These are phyloP conservation scores for Harringtonia lauricola DNA, from an alignment of 2,329 filamentous ascomycete species.

Conservation along the genomic window DNA sequence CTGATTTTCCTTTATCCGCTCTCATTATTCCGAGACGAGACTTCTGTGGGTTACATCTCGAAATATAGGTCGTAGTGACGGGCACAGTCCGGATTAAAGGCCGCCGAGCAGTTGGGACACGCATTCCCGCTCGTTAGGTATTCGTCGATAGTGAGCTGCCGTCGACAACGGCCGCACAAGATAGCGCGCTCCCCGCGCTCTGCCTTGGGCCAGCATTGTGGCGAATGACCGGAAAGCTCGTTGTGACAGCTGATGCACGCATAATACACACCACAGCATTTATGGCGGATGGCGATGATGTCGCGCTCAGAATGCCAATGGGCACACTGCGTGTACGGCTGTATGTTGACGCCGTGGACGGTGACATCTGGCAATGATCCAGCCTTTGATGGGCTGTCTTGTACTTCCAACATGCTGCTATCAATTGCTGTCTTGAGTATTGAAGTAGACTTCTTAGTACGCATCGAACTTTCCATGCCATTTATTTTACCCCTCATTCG, in stretches of 20 bases:
- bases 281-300: conserved; percentile 9
- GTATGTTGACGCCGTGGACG: conserved; percentile 5
- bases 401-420: too few relatives aligned
- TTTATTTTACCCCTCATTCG: too few relatives aligned
- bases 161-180: conserved; percentile 5
- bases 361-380: too few relatives aligned
- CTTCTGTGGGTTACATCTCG: conserved; percentile 6
- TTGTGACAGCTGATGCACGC: conserved; percentile 10
- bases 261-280: conserved; percentile 7
- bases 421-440: too few relatives aligned
- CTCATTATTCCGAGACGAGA: too few relatives aligned
- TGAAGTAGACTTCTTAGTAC: too few relatives aligned
- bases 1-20: too few relatives aligned
- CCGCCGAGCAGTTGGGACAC: conserved; percentile 3
- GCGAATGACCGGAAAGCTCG: conserved; percentile 1
- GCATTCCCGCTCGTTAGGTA: conserved; percentile 3
- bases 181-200: conserved; percentile 1
- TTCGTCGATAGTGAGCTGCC: conserved; percentile 4
- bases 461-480: too few relatives aligned
- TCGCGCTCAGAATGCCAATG: conserved; percentile 9
- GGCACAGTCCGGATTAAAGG: conserved; percentile 7
- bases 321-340: conserved; percentile 1
- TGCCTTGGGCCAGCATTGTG: conserved; percentile 2
- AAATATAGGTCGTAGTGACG: conserved; percentile 7
- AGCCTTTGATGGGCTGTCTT: too few relatives aligned